Evolutionary conservation across 1,284 basidiomycete genomes (phyloP), one percentile per base, ranked within the genome.

Genomic region (Sparassis latifolia): DNA sequence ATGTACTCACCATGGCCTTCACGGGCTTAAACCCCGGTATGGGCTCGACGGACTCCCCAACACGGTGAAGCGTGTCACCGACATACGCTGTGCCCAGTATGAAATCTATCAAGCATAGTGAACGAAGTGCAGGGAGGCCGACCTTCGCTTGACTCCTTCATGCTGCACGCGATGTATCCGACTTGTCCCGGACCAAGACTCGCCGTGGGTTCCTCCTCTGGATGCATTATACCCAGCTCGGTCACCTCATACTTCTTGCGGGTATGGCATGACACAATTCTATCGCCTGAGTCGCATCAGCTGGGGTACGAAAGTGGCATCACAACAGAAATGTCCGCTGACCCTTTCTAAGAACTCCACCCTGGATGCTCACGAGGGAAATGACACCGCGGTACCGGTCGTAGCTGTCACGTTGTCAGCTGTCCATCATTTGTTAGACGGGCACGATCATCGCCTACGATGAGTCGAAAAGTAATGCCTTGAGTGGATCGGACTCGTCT

Each of bases 71-170:
- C 0, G 97, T 99, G 65, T 99, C 97, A 35, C 97, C 97, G 50
- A 97, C 86, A 62, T 89, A 86, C 29, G 92, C 91, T 93, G 52
- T 40, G 20, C 45, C 46, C 45, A 44, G 63, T 28, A 30, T 12
- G 20, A 20, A 20, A 20, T 20, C 30, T 45, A 37, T 41, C n/a
- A 29, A 42, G 10, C 31, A 10, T 27, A 37, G 33, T 31, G 5
- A 38, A 9, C n/a, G 35, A 20, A 38, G 7, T n/a, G 35, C 7
- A 38, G 35, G 41, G 39, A 35, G 40, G 20, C 40, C 35, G 42
- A 92, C 94, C 95, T 75, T 99, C 96, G n/a, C 86, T 84, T 10
- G 92, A 92, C 62, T 98, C 89, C 68, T 98, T 99, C 96, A 99
- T 99, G 63, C 93, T 97, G 68, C 94, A 97, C 2, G 92, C 79